Conservation (phyloP, 116 monocot genomes). For the Thalassia testudinum region DNA sequence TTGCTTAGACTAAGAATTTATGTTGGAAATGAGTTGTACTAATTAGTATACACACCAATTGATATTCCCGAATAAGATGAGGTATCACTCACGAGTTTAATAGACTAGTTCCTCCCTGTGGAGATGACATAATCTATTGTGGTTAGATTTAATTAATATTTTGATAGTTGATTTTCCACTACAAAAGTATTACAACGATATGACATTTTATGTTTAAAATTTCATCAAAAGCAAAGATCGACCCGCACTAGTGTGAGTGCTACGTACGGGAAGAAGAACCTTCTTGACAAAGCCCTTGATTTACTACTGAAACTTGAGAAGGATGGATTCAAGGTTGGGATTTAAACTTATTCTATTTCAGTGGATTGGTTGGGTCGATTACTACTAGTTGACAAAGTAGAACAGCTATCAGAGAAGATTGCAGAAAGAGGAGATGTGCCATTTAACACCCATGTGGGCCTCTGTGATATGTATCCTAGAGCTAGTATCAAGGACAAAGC, state of each 20-base stretch:
- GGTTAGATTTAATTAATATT: too few species aligned
- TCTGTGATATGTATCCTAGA: constrained; percentile 64
- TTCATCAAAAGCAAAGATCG: too few species aligned
- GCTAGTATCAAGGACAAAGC: constrained; percentile 31
- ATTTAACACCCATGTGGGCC: constrained; percentile 42
- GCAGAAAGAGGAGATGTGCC: constrained; percentile 35
- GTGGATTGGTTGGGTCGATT: constrained; percentile 68
- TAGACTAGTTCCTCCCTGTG: too few species aligned
- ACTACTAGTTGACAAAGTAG: constrained; percentile 73
- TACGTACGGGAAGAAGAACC: constrained; percentile 52
- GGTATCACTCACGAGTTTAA: too few species aligned
- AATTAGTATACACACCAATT: too few species aligned
- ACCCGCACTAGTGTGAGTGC: constrained; percentile 43
- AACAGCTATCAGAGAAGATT: constrained; percentile 37
- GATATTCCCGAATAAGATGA: too few species aligned
- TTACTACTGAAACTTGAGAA: constrained; percentile 59
- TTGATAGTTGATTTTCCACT: too few species aligned
- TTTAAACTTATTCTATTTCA: constrained; percentile 39
- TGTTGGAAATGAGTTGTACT: too few species aligned
- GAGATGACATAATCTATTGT: too few species aligned
- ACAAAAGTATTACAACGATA: too few species aligned
- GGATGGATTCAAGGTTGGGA: constrained; percentile 49
- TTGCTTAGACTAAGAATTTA: too few species aligned
- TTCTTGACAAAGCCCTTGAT: constrained; percentile 66
- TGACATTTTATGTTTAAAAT: too few species aligned